Conservation (phyloP, 352 stramenopile genomes). For the Pythium sukuiense region DNA sequence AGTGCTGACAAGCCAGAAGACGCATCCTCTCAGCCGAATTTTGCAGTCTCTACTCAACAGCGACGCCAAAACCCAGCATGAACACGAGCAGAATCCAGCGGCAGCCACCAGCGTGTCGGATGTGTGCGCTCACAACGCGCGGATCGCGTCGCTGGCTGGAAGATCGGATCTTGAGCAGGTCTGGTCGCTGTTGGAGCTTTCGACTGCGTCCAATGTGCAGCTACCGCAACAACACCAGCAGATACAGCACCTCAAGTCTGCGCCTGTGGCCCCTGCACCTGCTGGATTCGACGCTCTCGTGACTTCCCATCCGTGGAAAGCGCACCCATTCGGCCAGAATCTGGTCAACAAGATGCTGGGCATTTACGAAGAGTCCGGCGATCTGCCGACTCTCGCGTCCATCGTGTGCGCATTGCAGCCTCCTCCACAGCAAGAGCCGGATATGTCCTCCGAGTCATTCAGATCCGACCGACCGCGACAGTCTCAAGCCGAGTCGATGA, state of each 20-base stretch:
- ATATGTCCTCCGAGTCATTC: not conserved
- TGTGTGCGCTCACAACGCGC: conserved; percentile 64
- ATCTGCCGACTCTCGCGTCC: conserved; percentile 71
- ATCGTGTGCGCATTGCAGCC: conserved; percentile 67
- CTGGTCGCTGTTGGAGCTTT: conserved; percentile 79
- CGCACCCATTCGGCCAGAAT: conserved; percentile 75
- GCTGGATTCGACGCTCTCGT: conserved; percentile 26
- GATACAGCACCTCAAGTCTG: conserved; percentile 33
- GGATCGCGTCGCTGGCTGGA: conserved; percentile 50
- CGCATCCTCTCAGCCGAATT: conserved; percentile 46
- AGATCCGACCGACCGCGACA: not conserved
- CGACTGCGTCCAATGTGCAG: conserved; percentile 47
- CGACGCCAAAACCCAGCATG: conserved; percentile 3
- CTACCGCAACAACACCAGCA: conserved; percentile 29
- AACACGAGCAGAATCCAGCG: not conserved
- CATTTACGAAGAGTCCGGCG: conserved; percentile 80
- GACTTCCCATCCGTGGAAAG: conserved; percentile 69
- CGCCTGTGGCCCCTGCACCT: not conserved
- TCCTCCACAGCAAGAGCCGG: not conserved
- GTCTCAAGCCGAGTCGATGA: not conserved
- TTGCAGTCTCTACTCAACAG: conserved; percentile 41
- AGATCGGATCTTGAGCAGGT: conserved; percentile 75
- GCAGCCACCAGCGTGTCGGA: conserved; percentile 27
- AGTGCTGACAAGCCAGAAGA: conserved; percentile 18
- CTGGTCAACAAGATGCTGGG: conserved; percentile 74